Conservation (phyloP, 106 monocot genomes). For the Vanilla planifolia region DNA sequence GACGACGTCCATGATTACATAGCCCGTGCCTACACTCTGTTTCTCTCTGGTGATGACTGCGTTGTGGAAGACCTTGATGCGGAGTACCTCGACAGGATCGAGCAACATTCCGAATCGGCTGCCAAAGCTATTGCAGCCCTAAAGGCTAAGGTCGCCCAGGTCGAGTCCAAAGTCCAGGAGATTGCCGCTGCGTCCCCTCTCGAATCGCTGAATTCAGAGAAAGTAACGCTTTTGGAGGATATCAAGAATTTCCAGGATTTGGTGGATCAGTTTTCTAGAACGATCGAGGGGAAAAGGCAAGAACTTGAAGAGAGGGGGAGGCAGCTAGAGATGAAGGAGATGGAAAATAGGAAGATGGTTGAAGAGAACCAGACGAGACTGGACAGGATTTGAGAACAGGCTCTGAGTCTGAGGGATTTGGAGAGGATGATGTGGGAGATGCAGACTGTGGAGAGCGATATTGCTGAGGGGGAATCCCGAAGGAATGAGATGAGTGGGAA, state of each 20-base stretch:
- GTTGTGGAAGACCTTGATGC: slow-evolving; percentile 46
- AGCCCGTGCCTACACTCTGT: slow-evolving; percentile 44
- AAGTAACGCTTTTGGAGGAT: slow-evolving; percentile 34
- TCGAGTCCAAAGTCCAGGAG: slow-evolving; percentile 35
- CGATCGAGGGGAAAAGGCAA: slow-evolving; percentile 35
- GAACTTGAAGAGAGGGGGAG: slow-evolving; percentile 22
- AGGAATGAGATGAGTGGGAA: slow-evolving; percentile 58
- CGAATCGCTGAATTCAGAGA: slow-evolving; percentile 44
- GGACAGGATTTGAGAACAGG: slow-evolving; percentile 45
- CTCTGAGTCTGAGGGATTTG: slow-evolving; percentile 50
- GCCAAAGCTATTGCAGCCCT: slow-evolving; percentile 11
- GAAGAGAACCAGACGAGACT: slow-evolving; percentile 56
- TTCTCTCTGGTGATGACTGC: slow-evolving; percentile 63
- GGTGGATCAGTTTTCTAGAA: slow-evolving; percentile 31
- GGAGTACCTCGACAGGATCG: slow-evolving; percentile 20
- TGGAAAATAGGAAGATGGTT: slow-evolving; percentile 27
- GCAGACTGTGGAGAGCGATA: slow-evolving; percentile 57
- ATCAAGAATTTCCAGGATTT: slow-evolving; percentile 53
- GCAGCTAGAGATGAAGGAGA: slow-evolving; percentile 59
- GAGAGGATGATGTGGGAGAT: slow-evolving; percentile 83
- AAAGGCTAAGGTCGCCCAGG: slow-evolving; percentile 34
- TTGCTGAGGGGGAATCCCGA: slow-evolving; percentile 41
- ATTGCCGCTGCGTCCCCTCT: slow-evolving; percentile 18
- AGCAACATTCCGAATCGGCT: slow-evolving; percentile 15
- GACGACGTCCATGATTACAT: slow-evolving; percentile 34